Evolutionary conservation across 2,329 filamentous ascomycete genomes (phyloP).

Genomic region (Dendrostoma leiphaemia): DNA sequence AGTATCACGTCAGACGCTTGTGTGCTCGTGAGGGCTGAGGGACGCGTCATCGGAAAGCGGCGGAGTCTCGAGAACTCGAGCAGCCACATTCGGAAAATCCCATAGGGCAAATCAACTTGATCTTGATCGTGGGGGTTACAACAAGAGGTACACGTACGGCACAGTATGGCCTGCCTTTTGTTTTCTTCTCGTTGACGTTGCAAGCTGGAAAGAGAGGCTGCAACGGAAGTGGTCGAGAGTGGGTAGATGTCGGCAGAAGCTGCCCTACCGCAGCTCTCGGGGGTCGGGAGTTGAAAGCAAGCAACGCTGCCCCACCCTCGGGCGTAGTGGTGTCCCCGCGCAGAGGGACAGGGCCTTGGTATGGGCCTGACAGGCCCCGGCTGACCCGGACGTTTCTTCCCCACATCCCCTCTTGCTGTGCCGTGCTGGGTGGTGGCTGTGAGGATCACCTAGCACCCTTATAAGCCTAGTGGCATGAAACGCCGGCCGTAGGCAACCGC

Average conservation of each 20-base stretch:
- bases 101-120: slow-evolving; percentile 15
- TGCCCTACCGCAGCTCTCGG: no score
- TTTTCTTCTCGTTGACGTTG: not conserved
- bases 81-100: not conserved
- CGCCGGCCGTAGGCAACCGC: not conserved
- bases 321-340: not conserved
- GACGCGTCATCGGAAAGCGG: slow-evolving; percentile 26
- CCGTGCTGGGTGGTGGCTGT: not conserved
- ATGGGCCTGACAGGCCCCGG: no score
- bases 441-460: not conserved
- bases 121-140: not conserved
- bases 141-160: not conserved
- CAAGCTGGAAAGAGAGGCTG: not conserved
- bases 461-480: not conserved
- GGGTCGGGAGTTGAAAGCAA: slow-evolving; percentile 1
- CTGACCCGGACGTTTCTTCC: not conserved
- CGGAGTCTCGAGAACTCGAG: slow-evolving; percentile 3
- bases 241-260: not conserved
- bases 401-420: not conserved
- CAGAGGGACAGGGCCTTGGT: not conserved
- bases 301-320: not conserved
- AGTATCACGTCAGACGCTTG: not conserved
- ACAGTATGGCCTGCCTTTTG: not conserved
- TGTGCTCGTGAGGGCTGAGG: not conserved
- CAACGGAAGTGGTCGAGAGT: not conserved